Conservation (phyloP, 2,329 filamentous ascomycete species). For the Aspergillus brunneoviolaceus region DNA sequence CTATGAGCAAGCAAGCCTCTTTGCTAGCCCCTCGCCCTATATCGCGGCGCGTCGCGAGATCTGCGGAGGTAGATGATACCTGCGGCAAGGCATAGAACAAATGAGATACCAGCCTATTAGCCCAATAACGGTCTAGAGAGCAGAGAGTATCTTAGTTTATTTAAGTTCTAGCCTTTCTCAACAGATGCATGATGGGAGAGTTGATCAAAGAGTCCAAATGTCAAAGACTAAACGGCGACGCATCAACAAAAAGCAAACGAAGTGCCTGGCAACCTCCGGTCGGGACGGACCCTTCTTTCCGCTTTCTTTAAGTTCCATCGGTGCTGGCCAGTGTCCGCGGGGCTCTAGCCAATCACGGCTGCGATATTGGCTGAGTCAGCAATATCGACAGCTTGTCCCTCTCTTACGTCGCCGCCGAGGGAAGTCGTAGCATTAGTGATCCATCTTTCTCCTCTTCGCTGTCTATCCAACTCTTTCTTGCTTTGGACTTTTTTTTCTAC, state of each 20-base stretch:
- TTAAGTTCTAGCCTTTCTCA: background rate
- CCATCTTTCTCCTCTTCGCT: conserved; percentile 12
- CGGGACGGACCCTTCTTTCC: background rate
- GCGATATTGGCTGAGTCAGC: conserved; percentile 12
- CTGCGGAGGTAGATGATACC: background rate
- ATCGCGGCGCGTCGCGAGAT: conserved; percentile 12
- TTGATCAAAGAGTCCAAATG: background rate
- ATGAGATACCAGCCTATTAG: too few species aligned
- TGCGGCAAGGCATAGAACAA: background rate
- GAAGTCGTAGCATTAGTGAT: conserved; percentile 13
- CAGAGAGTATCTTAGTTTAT: background rate
- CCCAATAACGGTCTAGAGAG: background rate
- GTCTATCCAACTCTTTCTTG: conserved; percentile 10
- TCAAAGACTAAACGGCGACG: background rate
- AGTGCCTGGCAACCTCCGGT: background rate
- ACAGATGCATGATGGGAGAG: background rate
- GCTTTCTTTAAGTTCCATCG: background rate
- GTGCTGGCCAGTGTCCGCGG: conserved; percentile 9
- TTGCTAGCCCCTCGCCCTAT: background rate
- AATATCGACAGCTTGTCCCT: conserved; percentile 13
- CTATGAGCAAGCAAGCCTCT: background rate
- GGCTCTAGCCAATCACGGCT: conserved; percentile 18
- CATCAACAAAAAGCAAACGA: background rate
- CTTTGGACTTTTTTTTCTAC: conserved; percentile 2
- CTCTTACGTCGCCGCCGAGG: conserved; percentile 22